A percentile compares a stretch with the other conserved stretches of the same genome.
Conservation (phyloP, 257 asterid species). For the Mitragyna speciosa region DNA sequence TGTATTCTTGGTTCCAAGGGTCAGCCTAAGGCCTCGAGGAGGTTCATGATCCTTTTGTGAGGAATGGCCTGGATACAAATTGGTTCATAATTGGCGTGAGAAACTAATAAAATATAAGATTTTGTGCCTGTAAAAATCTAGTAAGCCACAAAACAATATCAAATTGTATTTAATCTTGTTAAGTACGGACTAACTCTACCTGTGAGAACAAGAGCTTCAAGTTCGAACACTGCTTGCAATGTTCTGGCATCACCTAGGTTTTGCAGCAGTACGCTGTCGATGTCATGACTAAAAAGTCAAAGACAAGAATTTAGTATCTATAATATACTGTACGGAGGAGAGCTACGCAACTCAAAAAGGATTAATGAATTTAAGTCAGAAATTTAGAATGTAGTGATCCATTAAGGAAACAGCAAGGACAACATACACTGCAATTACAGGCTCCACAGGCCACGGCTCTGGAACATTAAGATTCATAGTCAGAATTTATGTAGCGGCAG, state of each 20-base stretch:
- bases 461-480: constrained; percentile 99
- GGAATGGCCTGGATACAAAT: constrained; percentile 78
- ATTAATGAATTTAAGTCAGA: not conserved
- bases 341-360: not conserved
- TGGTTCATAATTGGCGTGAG: constrained; percentile 23
- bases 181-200: constrained; percentile 39
- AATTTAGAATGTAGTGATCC: not conserved
- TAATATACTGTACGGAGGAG: not conserved
- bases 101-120: constrained; percentile 13
- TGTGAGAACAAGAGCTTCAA: constrained; percentile 95
- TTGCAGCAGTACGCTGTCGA: constrained; percentile 94
- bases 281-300: constrained; percentile 66
- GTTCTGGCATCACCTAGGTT: constrained; percentile 90
- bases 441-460: constrained; percentile 98
- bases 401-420: constrained; percentile 5
- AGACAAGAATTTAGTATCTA: not conserved
- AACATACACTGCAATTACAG: constrained; percentile 88
- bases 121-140: not conserved
- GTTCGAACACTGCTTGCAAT: constrained; percentile 92
- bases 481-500: constrained; percentile 97
- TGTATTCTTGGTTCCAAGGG: constrained; percentile 81
- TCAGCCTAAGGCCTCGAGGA: constrained; percentile 94
- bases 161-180: not conserved
- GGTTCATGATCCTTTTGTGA: constrained; percentile 96
- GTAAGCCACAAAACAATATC: not conserved